Conservation (phyloP, 179 eudicot species). For the Monotropa hypopitys region DNA sequence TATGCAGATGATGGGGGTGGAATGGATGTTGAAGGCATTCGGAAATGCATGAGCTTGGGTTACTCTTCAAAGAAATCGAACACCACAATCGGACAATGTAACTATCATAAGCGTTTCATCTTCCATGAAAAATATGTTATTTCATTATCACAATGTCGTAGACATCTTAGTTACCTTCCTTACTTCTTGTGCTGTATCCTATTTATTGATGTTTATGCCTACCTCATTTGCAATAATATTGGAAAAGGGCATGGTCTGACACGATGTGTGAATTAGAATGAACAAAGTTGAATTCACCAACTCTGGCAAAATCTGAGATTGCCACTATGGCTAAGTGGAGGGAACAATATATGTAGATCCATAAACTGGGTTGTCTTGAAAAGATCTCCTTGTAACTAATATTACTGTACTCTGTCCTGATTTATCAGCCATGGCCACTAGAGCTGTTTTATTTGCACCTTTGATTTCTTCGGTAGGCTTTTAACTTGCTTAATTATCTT, state of each 20-base stretch:
- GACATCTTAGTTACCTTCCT: background rate
- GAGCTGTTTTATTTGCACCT: too few relatives aligned
- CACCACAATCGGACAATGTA: slow-evolving; percentile 89
- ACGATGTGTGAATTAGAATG: background rate
- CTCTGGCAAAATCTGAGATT: background rate
- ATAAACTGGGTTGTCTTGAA: background rate
- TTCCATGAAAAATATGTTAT: background rate
- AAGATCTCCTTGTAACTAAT: background rate
- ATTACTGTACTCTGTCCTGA: background rate
- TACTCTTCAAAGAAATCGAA: slow-evolving; percentile 84
- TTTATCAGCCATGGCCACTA: background rate
- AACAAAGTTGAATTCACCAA: background rate
- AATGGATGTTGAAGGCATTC: slow-evolving; percentile 79
- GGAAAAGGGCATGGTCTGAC: background rate
- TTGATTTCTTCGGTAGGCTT: background rate
- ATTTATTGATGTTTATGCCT: background rate
- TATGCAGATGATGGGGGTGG: slow-evolving; percentile 93
- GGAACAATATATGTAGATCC: background rate
- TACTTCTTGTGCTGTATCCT: background rate
- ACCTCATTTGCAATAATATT: background rate
- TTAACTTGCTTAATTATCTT: slow-evolving; percentile 1
- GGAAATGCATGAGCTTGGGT: slow-evolving; percentile 98
- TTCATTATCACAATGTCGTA: background rate
- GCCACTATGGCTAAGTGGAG: background rate
- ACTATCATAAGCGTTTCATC: slow-evolving; percentile 11